phyloP scores from a whole-genome alignment of 2,329 filamentous ascomycete species.

The Cladobotryum protrusum region DNA sequence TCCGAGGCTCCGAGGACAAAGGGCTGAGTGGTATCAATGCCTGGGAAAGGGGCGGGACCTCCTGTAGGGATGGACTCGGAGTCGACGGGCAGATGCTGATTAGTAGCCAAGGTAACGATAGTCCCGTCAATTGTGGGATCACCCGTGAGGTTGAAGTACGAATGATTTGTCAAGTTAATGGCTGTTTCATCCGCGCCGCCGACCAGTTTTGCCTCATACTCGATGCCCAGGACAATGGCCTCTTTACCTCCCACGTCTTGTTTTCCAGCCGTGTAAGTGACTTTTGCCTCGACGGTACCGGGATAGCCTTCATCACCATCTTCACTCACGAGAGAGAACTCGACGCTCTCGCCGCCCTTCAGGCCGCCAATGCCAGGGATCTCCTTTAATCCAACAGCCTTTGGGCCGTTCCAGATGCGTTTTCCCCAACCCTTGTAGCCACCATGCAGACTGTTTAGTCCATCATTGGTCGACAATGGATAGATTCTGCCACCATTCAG shows the following conservation, averaged over 20 bases:
- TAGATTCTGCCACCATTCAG: conserved; percentile 68
- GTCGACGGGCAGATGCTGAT: conserved; percentile 68
- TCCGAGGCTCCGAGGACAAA: conserved; percentile 67
- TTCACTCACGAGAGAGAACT: conserved; percentile 60
- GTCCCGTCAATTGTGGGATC: conserved; percentile 49
- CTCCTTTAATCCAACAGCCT: conserved; percentile 44
- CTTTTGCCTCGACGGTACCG: conserved; percentile 69
- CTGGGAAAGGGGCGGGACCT: conserved; percentile 56
- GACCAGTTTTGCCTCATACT: conserved; percentile 82
- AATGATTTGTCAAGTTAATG: conserved; percentile 94
- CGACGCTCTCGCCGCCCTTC: conserved; percentile 58
- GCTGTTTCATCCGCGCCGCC: conserved; percentile 80
- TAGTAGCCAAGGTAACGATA: conserved; percentile 59
- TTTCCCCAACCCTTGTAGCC: conserved; percentile 75
- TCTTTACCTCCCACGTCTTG: conserved; percentile 56
- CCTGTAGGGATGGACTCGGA: conserved; percentile 67
- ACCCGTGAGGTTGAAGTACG: conserved; percentile 63
- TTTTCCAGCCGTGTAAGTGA: conserved; percentile 72
- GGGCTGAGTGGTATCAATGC: conserved; percentile 55
- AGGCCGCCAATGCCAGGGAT: conserved; percentile 46
- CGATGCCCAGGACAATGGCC: conserved; percentile 70
- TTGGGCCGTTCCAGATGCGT: conserved; percentile 68
- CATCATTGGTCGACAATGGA: conserved; percentile 67
- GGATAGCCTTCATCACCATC: conserved; percentile 90
- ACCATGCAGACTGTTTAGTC: conserved; percentile 68